Base-by-base conservation (phyloP, 2,329 filamentous ascomycete species). In the Chaetoscypha palmicola region DNA sequence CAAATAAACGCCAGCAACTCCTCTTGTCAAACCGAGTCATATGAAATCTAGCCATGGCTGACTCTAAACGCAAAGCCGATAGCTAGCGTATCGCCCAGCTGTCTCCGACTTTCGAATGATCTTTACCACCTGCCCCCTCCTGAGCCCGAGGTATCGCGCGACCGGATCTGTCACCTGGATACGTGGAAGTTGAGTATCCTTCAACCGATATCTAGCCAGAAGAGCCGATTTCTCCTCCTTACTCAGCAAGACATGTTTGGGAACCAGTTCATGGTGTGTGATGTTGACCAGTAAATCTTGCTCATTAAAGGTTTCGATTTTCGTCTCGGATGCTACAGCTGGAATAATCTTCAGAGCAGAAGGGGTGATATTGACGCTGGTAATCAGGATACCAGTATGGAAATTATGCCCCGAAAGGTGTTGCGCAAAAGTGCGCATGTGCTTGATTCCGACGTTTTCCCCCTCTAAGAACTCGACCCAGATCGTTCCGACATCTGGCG, bases 251-350 rank as follows among this genome's bases (percentile, higher is more conserved):
- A 97, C 82, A 63, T 98, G 92, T 64, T 86, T 89, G 34, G 92
- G 92, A 22, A 98, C 92, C 44, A 98, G 77, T 68, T 97, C 91
- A 70, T 98, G 92, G 65, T 90, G 86, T 47, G 91, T 97, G 66
- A 98, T 97, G 69, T 98, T 98, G 67, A 98, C 90, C 48, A 97
- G 75, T 58, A 98, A 68, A 68, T 98, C 92, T 64, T 92, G 85
- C 72, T 97, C 92, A 58, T 91, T 79, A 71, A 98, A 98, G 63
- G 88, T 87, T 71, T 98, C 92, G 61, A 96, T 87, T 60, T 86
- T 80, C 43, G 84, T 85, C 63, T 79, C 76, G 50, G 81, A 79
- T 56, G 85, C 79, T 46, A 91, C 80, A 47, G 83, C 81, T 53
- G 81, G 81, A 57, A 94, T 83, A 55, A 90, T 81, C 70, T 94